Conservation (phyloP, 2,329 filamentous ascomycete genomes). For the Macroventuria anomochaeta region DNA sequence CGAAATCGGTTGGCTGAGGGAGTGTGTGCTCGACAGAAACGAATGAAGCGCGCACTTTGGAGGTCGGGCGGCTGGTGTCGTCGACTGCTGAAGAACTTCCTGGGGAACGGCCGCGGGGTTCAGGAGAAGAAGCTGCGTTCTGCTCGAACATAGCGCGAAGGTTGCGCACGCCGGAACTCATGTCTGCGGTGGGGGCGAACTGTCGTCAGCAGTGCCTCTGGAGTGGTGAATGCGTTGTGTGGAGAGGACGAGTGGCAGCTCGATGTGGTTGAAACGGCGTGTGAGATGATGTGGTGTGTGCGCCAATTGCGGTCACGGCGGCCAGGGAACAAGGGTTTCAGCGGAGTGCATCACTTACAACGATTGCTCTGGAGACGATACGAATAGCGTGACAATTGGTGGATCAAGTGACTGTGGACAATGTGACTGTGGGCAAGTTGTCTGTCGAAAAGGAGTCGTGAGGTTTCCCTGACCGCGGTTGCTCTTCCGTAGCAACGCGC, state of each 20-base stretch:
- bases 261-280: slow-evolving; percentile 24
- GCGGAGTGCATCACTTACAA: slow-evolving; percentile 29
- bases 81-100: slow-evolving; percentile 43
- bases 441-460: slow-evolving; percentile 12
- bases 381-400: slow-evolving; percentile 13
- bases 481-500: slow-evolving; percentile 8
- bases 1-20: slow-evolving; percentile 36
- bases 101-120: slow-evolving; percentile 54
- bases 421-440: slow-evolving; percentile 12
- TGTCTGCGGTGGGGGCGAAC: slow-evolving; percentile 49
- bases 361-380: slow-evolving; percentile 16
- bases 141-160: slow-evolving; percentile 59
- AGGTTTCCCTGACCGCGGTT: slow-evolving; percentile 7
- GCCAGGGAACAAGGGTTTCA: slow-evolving; percentile 27
- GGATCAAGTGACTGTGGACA: slow-evolving; percentile 9
- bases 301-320: slow-evolving; percentile 18
- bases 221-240: slow-evolving; percentile 23
- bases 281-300: slow-evolving; percentile 37
- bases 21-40: slow-evolving; percentile 54
- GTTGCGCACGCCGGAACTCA: slow-evolving; percentile 57
- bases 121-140: slow-evolving; percentile 45
- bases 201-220: slow-evolving; percentile 35
- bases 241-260: slow-evolving; percentile 20
- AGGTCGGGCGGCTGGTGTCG: slow-evolving; percentile 46
- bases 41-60: slow-evolving; percentile 58